Evolutionary conservation across 257 asterid species (phyloP), one percentile per base, ranked within the genome.

Genomic region (Solanum ossicruentum): DNA sequence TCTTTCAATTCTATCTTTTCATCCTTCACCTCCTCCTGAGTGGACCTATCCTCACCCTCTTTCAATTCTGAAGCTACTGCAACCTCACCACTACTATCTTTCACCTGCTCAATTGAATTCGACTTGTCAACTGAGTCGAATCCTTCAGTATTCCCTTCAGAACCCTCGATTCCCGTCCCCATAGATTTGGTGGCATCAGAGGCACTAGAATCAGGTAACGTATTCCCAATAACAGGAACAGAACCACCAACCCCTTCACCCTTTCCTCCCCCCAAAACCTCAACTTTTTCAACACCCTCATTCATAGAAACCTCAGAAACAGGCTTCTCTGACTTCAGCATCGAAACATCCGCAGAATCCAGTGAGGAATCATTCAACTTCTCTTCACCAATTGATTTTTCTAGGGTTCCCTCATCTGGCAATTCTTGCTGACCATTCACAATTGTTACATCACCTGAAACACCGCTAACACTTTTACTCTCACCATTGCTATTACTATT

Each of bases 281-380:
- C 85, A 81, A 21, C 32, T 23, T 86, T 88, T 65, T 85, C 91
- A 61, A 57, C 88, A 84, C 84, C 91, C 86, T 85, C 93, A 60
- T 58, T 85, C 54, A 54, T 89, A 23, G 61, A 63, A 51, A 83
- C 86, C 86, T 80, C 92, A 15, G 89, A 80, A 77, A 83, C 82
- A 13, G 85, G 90, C 83, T 84, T 78, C 56, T 84, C 90, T 86
- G 89, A 86, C 54, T 63, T 65, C 17, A 83, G 86, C 69, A 70
- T 49, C 52, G 89, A 87, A 71, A 81, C 41, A 23, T 86, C 81
- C 43, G 81, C 81, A 73, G 81, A 73, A 73, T 26, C 52, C 78
- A 16, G 23, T 1, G 39, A 43, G 26, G 78, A 39, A 69, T 47
- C 81, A 47, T 8, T 49, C 16, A 18, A 16, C 45, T 77, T 0